Percentiles rank a stretch among this genome's conserved stretches.
Evolutionary conservation across 2,329 filamentous ascomycete species (phyloP).

Genomic region (Trichoderma sp.): DNA sequence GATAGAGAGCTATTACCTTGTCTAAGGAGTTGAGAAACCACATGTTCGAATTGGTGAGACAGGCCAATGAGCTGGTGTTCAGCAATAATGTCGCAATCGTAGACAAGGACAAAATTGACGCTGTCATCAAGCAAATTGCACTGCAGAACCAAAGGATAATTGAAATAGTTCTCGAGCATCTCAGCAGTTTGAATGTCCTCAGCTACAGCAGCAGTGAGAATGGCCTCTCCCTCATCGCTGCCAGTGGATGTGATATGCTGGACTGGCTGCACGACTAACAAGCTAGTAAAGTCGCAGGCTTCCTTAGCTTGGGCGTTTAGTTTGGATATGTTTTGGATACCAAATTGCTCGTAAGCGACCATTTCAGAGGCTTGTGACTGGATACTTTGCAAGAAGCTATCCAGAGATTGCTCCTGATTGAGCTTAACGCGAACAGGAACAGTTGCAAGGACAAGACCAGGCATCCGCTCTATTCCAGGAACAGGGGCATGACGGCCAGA

Average conservation of each 20-base stretch:
- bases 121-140: slow-evolving; percentile 3
- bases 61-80: slow-evolving; percentile 6
- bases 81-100: slow-evolving; percentile 11
- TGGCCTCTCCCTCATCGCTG: neutral
- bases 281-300: slow-evolving; percentile 25
- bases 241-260: slow-evolving; percentile 16
- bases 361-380: slow-evolving; percentile 22
- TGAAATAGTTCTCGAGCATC: slow-evolving; percentile 20
- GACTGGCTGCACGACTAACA: slow-evolving; percentile 24
- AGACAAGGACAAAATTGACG: slow-evolving; percentile 9
- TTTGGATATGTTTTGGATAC: slow-evolving; percentile 27
- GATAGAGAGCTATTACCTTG: neutral
- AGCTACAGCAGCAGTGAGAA: neutral
- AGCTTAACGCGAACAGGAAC: slow-evolving; percentile 19
- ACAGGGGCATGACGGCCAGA: slow-evolving; percentile 26
- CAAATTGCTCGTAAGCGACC: slow-evolving; percentile 25
- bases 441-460: slow-evolving; percentile 23
- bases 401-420: neutral
- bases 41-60: slow-evolving; percentile 14
- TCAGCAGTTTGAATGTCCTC: slow-evolving; percentile 4
- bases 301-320: slow-evolving; percentile 20
- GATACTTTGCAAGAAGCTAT: slow-evolving; percentile 16
- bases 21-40: slow-evolving; percentile 2
- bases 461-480: slow-evolving; percentile 23
- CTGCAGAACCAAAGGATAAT: slow-evolving; percentile 16